Conservation (phyloP, 805 yeast species). For the Pichia gijzeniarum region DNA sequence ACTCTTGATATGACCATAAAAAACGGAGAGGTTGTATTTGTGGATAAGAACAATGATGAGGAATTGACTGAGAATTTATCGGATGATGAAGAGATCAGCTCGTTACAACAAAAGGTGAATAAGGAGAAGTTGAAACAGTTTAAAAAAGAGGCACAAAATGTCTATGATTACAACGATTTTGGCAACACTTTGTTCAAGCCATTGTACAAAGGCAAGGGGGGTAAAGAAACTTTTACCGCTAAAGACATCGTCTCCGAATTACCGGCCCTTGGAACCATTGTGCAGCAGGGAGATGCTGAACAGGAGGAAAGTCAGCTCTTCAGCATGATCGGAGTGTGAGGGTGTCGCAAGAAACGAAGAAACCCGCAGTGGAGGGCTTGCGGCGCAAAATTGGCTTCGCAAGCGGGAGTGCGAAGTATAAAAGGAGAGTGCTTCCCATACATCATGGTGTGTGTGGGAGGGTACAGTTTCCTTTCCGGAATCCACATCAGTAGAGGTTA, state of each 20-base stretch:
- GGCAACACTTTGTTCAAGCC: slow-evolving; percentile 46
- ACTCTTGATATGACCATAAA: slow-evolving; percentile 72
- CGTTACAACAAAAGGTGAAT: slow-evolving; percentile 30
- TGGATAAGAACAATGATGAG: slow-evolving; percentile 32
- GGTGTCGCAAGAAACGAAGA: not conserved
- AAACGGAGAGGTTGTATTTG: slow-evolving; percentile 72
- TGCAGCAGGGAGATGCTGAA: slow-evolving; percentile 29
- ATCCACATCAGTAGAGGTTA: slow-evolving; percentile 73
- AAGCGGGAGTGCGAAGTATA: slow-evolving; percentile 3
- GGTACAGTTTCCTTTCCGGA: slow-evolving; percentile 23
- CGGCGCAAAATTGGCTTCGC: not conserved
- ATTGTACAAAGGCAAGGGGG: slow-evolving; percentile 20
- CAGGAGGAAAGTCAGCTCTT: slow-evolving; percentile 27
- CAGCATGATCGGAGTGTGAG: slow-evolving; percentile 23
- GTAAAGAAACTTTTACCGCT: not conserved
- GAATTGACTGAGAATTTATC: slow-evolving; percentile 23
- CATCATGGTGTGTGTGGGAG: not conserved
- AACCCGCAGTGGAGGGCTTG: slow-evolving; percentile 9
- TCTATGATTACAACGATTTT: slow-evolving; percentile 61
- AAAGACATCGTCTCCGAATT: slow-evolving; percentile 2
- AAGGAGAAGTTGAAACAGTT: slow-evolving; percentile 28
- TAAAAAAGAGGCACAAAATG: slow-evolving; percentile 28
- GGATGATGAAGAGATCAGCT: slow-evolving; percentile 33
- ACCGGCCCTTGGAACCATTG: slow-evolving; percentile 18
- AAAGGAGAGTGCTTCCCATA: slow-evolving; percentile 6